Conservation (phyloP, 805 yeast genomes). For the Debaryomyces hansenii region DNA sequence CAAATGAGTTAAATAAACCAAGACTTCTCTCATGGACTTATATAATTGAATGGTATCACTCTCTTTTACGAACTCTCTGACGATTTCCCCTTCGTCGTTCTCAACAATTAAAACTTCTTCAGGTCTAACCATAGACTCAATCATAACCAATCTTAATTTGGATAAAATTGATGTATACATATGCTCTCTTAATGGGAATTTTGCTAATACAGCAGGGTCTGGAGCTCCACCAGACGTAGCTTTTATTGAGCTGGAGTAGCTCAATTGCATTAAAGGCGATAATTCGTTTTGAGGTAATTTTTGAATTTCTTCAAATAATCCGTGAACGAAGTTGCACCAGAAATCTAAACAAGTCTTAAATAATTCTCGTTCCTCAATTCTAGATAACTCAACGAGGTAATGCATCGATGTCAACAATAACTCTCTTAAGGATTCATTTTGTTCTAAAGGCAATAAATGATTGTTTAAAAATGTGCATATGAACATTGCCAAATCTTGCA, state of each 20-base stretch:
- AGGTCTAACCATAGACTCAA: constrained; percentile 97
- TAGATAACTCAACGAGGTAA: constrained; percentile 80
- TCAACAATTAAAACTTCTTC: constrained; percentile 97
- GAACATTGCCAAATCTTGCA: constrained; percentile 94
- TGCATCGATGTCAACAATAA: constrained; percentile 71
- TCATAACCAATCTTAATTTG: constrained; percentile 84
- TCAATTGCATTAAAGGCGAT: constrained; percentile 74
- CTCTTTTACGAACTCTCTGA: constrained; percentile 94
- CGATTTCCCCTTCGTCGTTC: constrained; percentile 98
- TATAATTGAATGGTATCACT: constrained; percentile 95
- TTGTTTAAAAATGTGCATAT: constrained; percentile 78
- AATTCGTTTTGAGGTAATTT: constrained; percentile 69
- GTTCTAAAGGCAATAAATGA: constrained; percentile 68
- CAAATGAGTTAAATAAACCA: constrained; percentile 92
- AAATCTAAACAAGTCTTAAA: constrained; percentile 95
- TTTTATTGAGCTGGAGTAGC: constrained; percentile 40
- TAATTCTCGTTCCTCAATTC: constrained; percentile 92
- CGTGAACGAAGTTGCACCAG: constrained; percentile 85
- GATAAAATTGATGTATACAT: constrained; percentile 77
- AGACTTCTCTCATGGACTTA: constrained; percentile 92
- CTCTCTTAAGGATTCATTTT: constrained; percentile 53
- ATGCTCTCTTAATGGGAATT: constrained; percentile 83
- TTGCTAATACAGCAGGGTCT: constrained; percentile 74
- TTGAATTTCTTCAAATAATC: constrained; percentile 83
- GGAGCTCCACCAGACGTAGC: constrained; percentile 75